Evolutionary conservation across 345 rosid genomes (phyloP).

Genomic region (Citrus sinensis): DNA sequence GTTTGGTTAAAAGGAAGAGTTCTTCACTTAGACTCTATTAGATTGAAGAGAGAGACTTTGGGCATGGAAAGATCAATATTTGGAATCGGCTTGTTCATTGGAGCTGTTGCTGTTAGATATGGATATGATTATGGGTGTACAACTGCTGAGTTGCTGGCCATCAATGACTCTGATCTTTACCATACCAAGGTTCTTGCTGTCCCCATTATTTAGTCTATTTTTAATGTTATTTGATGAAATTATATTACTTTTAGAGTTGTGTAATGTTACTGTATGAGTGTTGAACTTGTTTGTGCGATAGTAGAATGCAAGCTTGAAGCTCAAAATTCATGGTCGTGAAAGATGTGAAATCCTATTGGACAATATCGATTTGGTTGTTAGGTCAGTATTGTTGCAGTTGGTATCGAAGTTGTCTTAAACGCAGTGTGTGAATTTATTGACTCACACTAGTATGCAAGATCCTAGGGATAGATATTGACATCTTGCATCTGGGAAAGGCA

Average conservation of each 20-base stretch:
- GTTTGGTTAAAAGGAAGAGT: conserved; percentile 75
- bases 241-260: not conserved
- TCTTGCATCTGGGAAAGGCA: too few species aligned
- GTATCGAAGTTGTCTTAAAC: too few species aligned
- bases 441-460: too few species aligned
- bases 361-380: too few species aligned
- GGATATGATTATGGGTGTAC: conserved; percentile 77
- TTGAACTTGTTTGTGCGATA: not conserved
- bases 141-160: conserved; percentile 83
- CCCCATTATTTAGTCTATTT: not conserved
- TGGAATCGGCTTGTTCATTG: conserved; percentile 83
- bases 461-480: too few species aligned
- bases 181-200: conserved; percentile 64
- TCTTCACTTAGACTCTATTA: conserved; percentile 81
- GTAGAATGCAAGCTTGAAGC: not conserved
- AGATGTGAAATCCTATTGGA: too few species aligned
- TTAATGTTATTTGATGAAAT: not conserved
- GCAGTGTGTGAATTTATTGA: too few species aligned
- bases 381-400: too few species aligned
- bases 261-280: not conserved
- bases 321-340: too few species aligned
- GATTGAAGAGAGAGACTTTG: conserved; percentile 61
- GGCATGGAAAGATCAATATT: conserved; percentile 75
- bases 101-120: conserved; percentile 84
- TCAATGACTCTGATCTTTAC: conserved; percentile 83